Conservation (phyloP, 805 yeast genomes). For the Ogataea chonburiensis region DNA sequence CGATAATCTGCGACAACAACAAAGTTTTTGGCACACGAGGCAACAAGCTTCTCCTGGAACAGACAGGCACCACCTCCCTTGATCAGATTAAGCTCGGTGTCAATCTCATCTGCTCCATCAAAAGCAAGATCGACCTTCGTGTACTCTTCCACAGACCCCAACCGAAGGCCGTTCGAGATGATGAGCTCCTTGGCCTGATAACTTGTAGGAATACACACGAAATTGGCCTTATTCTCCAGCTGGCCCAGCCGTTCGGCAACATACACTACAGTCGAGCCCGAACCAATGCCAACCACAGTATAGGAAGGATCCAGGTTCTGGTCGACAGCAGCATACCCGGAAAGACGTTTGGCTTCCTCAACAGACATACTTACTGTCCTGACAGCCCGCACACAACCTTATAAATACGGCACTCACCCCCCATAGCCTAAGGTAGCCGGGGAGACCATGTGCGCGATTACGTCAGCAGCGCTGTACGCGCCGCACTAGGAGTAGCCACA, state of each 20-base stretch:
- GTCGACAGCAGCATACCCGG: slow-evolving; percentile 91
- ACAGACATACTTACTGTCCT: slow-evolving; percentile 31
- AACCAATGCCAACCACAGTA: slow-evolving; percentile 86
- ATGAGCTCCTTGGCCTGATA: slow-evolving; percentile 90
- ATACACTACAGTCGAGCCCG: slow-evolving; percentile 94
- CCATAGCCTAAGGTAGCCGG: slow-evolving; percentile 3
- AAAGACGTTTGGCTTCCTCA: slow-evolving; percentile 80
- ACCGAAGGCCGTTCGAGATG: slow-evolving; percentile 68
- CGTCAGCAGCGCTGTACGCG: too few relatives aligned
- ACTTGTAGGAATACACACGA: slow-evolving; percentile 91
- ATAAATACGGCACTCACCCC: not conserved
- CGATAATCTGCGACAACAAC: slow-evolving; percentile 92
- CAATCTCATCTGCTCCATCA: slow-evolving; percentile 98
- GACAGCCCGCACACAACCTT: too few relatives aligned
- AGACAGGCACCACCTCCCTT: slow-evolving; percentile 99
- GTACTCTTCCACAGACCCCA: slow-evolving; percentile 81
- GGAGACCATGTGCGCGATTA: too few relatives aligned
- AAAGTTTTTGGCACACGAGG: slow-evolving; percentile 72
- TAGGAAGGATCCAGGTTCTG: slow-evolving; percentile 72
- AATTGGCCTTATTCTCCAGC: slow-evolving; percentile 47
- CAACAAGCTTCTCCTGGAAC: slow-evolving; percentile 93
- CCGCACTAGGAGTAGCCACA: too few relatives aligned
- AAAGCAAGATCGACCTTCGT: slow-evolving; percentile 87
- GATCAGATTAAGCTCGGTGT: slow-evolving; percentile 73
- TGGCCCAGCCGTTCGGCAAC: slow-evolving; percentile 93